Percentiles rank a stretch among this genome's conserved stretches.
Conservation (phyloP, 768 basidiomycete species). For the Pleurotus citrinopileatus region DNA sequence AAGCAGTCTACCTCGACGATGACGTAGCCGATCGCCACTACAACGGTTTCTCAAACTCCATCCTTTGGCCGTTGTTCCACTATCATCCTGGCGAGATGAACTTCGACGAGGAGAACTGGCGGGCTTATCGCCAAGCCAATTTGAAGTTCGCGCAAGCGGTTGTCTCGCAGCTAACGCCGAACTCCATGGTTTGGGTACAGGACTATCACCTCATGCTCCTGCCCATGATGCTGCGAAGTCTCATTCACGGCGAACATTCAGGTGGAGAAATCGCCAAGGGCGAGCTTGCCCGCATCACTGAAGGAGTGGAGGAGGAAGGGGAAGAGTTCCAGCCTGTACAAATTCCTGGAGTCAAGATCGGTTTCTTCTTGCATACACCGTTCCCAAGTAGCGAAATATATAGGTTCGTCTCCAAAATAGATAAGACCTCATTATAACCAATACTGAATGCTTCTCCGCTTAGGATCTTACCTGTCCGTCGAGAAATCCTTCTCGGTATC, state of each 20-base stretch:
- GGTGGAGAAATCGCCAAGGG: conserved; percentile 54
- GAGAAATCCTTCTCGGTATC: conserved; percentile 95
- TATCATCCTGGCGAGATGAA: conserved; percentile 99
- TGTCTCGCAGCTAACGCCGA: conserved; percentile 70
- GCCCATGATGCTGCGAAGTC: conserved; percentile 88
- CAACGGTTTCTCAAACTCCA: conserved; percentile 99
- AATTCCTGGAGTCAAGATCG: conserved; percentile 82
- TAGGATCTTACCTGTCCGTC: conserved; percentile 94
- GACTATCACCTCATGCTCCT: conserved; percentile 98
- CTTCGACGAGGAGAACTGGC: conserved; percentile 98
- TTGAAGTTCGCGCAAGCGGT: conserved; percentile 92
- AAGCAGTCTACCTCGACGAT: conserved; percentile 96
- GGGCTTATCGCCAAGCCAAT: conserved; percentile 96
- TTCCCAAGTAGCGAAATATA: conserved; percentile 99
- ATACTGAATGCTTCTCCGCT: conserved; percentile 5
- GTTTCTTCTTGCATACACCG: conserved; percentile 97
- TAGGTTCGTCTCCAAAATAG: conserved; percentile 50
- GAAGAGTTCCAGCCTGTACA: conserved; percentile 29
- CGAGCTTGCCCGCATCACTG: conserved; percentile 68
- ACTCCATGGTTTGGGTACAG: conserved; percentile 99
- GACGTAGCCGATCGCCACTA: conserved; percentile 98
- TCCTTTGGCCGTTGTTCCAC: conserved; percentile 99
- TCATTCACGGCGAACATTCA: conserved; percentile 69
- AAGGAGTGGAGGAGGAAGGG: conserved; percentile 61
- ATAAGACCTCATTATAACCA: neutral